Evolutionary conservation across 306 rosid species (phyloP).

Genomic region (Fragaria ananassa): DNA sequence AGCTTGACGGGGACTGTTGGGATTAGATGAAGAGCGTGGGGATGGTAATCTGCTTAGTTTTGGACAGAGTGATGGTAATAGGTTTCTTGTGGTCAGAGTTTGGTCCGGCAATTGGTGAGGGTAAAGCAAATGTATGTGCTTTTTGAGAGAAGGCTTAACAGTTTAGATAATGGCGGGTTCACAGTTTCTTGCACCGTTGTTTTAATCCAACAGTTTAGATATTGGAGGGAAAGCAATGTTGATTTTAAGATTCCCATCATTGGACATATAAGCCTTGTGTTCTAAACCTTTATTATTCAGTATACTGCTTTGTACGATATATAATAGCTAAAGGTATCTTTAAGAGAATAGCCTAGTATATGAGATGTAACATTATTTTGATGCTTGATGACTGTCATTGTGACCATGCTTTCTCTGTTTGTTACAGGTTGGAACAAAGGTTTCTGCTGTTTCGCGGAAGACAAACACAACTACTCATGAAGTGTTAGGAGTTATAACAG

Average conservation of each 20-base stretch:
- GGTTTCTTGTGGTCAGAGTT: neutral
- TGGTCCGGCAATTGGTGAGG: too few relatives aligned
- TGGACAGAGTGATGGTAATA: neutral
- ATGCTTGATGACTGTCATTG: constrained; percentile 7
- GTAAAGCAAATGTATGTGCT: neutral
- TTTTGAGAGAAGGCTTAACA: neutral
- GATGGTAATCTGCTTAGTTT: neutral
- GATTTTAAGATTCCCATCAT: neutral
- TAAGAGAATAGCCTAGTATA: neutral
- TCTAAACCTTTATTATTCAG: neutral
- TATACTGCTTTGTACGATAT: neutral
- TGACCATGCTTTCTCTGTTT: constrained; percentile 20
- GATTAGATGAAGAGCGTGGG: neutral
- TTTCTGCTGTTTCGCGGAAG: constrained; percentile 92
- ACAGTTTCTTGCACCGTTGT: neutral
- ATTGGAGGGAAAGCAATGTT: neutral
- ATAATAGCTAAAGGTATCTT: neutral
- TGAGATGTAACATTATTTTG: neutral
- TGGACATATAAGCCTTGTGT: neutral
- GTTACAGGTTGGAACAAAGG: constrained; percentile 88
- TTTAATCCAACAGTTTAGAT: neutral
- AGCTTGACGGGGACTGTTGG: neutral
- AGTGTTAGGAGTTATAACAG: constrained; percentile 82
- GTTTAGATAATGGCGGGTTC: neutral
- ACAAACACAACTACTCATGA: constrained; percentile 97